Percentiles rank a stretch among this genome's conserved stretches.
These are phyloP conservation scores for Lithospermum erythrorhizon DNA, from an alignment of 257 asterid species.

Conservation along the genomic window DNA sequence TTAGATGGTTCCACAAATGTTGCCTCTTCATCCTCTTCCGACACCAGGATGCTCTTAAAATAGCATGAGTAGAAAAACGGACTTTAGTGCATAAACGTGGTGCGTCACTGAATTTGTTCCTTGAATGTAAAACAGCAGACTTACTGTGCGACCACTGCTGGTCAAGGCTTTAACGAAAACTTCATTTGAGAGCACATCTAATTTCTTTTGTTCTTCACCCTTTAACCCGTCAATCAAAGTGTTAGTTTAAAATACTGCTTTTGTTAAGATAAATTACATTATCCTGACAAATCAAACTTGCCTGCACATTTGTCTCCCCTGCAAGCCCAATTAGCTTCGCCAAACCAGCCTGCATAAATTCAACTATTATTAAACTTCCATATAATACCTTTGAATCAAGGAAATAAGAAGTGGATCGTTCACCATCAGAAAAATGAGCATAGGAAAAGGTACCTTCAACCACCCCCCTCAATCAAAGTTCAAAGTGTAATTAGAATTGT, in stretches of 20 bases:
- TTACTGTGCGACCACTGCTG: slow-evolving; percentile 93
- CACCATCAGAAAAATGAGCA: not conserved
- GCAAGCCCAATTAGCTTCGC: slow-evolving; percentile 97
- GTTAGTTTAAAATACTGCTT: not conserved
- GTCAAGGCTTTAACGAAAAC: slow-evolving; percentile 83
- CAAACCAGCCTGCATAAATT: slow-evolving; percentile 69
- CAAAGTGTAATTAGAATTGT: no score
- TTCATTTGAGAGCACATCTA: slow-evolving; percentile 89
- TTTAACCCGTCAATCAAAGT: slow-evolving; percentile 8
- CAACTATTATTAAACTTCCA: slow-evolving; percentile 2
- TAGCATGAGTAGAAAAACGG: slow-evolving; percentile 6
- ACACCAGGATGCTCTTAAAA: slow-evolving; percentile 79
- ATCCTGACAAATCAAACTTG: slow-evolving; percentile 15
- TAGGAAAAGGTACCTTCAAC: no score
- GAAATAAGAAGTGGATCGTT: not conserved
- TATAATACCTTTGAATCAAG: not conserved
- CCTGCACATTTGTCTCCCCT: slow-evolving; percentile 98
- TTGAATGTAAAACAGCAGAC: slow-evolving; percentile 8
- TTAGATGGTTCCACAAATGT: slow-evolving; percentile 62
- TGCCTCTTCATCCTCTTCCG: slow-evolving; percentile 93
- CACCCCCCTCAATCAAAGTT: no score
- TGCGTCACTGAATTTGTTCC: not conserved
- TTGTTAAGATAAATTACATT: not conserved
- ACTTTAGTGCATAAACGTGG: not conserved
- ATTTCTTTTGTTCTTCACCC: slow-evolving; percentile 98